Percentiles rank a stretch among this genome's conserved stretches.
Evolutionary conservation across 345 rosid genomes (phyloP).

Genomic region (Citrus australasica): DNA sequence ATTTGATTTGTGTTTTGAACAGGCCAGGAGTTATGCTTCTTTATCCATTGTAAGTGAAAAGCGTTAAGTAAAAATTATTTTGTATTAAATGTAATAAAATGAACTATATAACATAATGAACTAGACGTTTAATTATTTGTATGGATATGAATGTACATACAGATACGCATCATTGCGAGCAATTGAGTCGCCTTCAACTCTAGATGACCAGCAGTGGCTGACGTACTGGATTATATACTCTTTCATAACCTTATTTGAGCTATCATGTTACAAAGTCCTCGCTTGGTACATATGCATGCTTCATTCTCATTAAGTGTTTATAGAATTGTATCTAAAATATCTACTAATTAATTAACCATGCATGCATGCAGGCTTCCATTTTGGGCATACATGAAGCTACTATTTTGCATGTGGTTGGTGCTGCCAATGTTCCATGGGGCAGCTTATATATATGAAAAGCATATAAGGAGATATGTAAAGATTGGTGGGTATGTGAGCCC

Average conservation of each 20-base stretch:
- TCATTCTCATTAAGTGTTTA: slow-evolving; percentile 9
- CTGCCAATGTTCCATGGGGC: slow-evolving; percentile 85
- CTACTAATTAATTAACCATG: too few relatives aligned
- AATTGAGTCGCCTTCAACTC: slow-evolving; percentile 75
- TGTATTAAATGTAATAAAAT: too few relatives aligned
- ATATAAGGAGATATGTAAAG: slow-evolving; percentile 59
- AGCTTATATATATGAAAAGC: slow-evolving; percentile 68
- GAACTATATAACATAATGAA: not conserved
- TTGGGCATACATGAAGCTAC: slow-evolving; percentile 74
- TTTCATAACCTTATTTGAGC: slow-evolving; percentile 69
- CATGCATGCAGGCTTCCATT: slow-evolving; percentile 63
- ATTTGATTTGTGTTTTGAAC: slow-evolving; percentile 12
- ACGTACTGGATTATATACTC: slow-evolving; percentile 97
- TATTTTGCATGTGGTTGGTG: slow-evolving; percentile 85
- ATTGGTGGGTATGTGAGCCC: slow-evolving; percentile 41
- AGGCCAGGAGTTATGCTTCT: slow-evolving; percentile 94
- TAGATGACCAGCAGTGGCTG: slow-evolving; percentile 95
- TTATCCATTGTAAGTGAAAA: slow-evolving; percentile 71
- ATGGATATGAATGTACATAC: not conserved
- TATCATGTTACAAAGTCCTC: slow-evolving; percentile 57
- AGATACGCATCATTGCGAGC: slow-evolving; percentile 91
- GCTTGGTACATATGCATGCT: slow-evolving; percentile 62
- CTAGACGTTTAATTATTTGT: too few relatives aligned
- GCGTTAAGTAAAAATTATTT: too few relatives aligned
- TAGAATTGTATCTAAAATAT: too few relatives aligned